A percentile compares a stretch with the other conserved stretches of the same genome.
These are phyloP conservation scores for Stemphylium vesicarium DNA, from an alignment of 2,329 filamentous ascomycete species.

Conservation along the genomic window DNA sequence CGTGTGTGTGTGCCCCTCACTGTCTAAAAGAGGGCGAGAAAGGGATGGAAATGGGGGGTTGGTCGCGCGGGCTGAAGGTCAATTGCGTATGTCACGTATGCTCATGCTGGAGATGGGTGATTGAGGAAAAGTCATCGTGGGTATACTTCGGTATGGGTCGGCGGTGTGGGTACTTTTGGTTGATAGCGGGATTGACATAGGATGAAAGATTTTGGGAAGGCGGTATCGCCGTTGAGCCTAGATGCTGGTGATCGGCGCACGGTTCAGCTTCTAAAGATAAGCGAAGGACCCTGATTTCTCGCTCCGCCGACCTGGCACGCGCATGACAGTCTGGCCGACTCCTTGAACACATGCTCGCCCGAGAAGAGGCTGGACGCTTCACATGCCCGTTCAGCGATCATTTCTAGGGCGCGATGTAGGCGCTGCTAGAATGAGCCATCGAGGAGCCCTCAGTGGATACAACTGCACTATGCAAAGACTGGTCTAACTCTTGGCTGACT, in stretches of 20 bases:
- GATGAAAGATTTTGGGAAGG: conserved; percentile 7
- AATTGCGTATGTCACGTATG: conserved; percentile 45
- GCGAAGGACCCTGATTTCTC: conserved; percentile 3
- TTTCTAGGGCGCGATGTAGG: too few relatives aligned
- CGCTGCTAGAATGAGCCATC: too few relatives aligned
- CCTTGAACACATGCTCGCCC: too few relatives aligned
- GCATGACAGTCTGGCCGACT: neutral
- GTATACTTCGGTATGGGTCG: conserved; percentile 2
- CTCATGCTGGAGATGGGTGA: conserved; percentile 31
- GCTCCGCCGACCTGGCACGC: neutral
- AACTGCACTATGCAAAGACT: too few relatives aligned
- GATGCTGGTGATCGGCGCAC: conserved; percentile 3
- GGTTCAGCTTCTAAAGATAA: neutral
- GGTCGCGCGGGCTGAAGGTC: conserved; percentile 18
- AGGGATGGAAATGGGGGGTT: conserved; percentile 4
- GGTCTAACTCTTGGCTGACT: too few relatives aligned
- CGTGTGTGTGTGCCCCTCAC: neutral
- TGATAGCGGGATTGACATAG: conserved; percentile 7
- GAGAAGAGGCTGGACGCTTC: too few relatives aligned
- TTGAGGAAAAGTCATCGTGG: conserved; percentile 38
- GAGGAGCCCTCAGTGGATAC: too few relatives aligned
- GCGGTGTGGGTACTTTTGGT: conserved; percentile 3
- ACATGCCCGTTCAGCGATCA: too few relatives aligned
- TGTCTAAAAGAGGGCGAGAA: neutral
- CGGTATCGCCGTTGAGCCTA: conserved; percentile 1